Evolutionary conservation across 1,139 yeast species (phyloP).

Genomic region (Kodamaea sp.): DNA sequence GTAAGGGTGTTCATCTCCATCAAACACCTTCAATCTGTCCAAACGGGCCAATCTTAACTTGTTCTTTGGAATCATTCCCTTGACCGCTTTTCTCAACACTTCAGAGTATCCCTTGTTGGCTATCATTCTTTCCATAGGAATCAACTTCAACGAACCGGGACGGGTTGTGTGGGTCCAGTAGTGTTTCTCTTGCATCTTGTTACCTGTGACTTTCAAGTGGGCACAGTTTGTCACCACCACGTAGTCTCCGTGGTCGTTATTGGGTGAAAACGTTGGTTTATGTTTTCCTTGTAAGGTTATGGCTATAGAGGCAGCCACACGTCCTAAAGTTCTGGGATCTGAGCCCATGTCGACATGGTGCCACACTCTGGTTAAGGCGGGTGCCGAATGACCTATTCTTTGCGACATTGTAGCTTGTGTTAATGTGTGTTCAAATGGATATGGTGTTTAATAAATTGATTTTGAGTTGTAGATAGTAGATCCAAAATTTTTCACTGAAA

Average conservation of each 20-base stretch:
- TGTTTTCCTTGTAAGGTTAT: slow-evolving; percentile 91
- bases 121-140: slow-evolving; percentile 77
- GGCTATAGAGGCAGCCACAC: slow-evolving; percentile 89
- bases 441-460: no score
- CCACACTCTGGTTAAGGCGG: slow-evolving; percentile 88
- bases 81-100: slow-evolving; percentile 79
- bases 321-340: slow-evolving; percentile 85
- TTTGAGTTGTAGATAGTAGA: no score
- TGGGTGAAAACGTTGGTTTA: slow-evolving; percentile 78
- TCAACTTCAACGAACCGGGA: slow-evolving; percentile 86
- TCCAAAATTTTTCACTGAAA: no score
- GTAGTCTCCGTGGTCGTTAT: slow-evolving; percentile 90
- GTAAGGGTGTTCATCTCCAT: slow-evolving; percentile 88
- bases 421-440: no score
- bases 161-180: slow-evolving; percentile 90
- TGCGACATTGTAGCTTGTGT: slow-evolving; percentile 45
- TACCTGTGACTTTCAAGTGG: slow-evolving; percentile 77
- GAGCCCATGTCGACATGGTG: slow-evolving; percentile 91
- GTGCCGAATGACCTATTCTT: slow-evolving; percentile 61
- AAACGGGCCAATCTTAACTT: slow-evolving; percentile 75
- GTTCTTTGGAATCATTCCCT: slow-evolving; percentile 95
- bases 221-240: slow-evolving; percentile 95
- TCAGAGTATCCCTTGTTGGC: slow-evolving; percentile 86
- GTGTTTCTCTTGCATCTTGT: slow-evolving; percentile 76
- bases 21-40: slow-evolving; percentile 82